A percentile compares a stretch with the other conserved stretches of the same genome.
Conservation (phyloP, 306 rosid species). For the Begonia masoniana region DNA sequence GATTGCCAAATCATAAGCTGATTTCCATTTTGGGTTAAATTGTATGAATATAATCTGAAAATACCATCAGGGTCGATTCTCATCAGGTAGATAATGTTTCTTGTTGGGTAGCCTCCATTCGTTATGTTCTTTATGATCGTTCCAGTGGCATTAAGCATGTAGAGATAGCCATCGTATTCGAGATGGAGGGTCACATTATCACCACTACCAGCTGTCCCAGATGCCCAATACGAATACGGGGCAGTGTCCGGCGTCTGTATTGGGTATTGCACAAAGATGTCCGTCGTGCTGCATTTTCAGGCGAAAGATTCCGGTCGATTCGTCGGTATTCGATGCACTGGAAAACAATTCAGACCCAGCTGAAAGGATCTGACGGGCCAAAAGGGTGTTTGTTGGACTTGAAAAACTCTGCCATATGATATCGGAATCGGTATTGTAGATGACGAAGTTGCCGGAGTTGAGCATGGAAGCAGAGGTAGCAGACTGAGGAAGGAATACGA, state of each 20-base stretch:
- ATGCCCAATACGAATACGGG: not conserved
- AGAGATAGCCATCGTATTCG: conserved; percentile 6
- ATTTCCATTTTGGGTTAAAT: not conserved
- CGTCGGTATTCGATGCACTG: not conserved
- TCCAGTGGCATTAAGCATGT: conserved; percentile 3
- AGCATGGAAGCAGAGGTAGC: conserved; percentile 15
- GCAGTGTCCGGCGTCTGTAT: not conserved
- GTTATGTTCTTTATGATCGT: not conserved
- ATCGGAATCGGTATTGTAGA: not conserved
- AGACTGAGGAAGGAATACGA: too few species aligned
- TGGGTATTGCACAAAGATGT: conserved; percentile 14
- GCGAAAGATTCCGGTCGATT: conserved; percentile 2
- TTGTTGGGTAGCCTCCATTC: not conserved
- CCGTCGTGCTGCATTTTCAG: conserved; percentile 15
- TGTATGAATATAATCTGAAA: conserved; percentile 5
- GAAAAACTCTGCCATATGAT: not conserved
- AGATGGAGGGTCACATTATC: conserved; percentile 7
- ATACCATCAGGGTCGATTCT: conserved; percentile 18
- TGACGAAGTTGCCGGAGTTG: conserved; percentile 13
- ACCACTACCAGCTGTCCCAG: not conserved
- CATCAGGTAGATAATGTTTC: not conserved
- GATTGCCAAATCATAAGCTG: not conserved
- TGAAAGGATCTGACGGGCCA: not conserved
- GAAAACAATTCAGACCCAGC: not conserved
- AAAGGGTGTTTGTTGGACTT: not conserved